Conservation (phyloP, 768 basidiomycete species). For the Lactarius hatsudake region DNA sequence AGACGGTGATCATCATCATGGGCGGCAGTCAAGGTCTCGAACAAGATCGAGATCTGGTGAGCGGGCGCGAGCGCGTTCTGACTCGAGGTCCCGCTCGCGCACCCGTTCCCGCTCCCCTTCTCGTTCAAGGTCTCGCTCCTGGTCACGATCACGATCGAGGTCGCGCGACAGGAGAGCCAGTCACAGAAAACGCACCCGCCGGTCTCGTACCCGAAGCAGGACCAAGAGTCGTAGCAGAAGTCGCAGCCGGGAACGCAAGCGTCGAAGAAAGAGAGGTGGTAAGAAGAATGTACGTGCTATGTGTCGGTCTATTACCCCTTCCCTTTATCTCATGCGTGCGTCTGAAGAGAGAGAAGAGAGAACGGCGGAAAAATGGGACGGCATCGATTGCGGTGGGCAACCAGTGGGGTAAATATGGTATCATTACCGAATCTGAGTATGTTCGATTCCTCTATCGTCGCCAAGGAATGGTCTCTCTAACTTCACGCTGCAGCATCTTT, state of each 20-base stretch:
- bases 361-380: slow-evolving; percentile 72
- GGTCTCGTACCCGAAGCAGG: slow-evolving; percentile 36
- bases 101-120: slow-evolving; percentile 16
- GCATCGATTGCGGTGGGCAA: slow-evolving; percentile 45
- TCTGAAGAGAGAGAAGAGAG: slow-evolving; percentile 50
- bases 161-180: slow-evolving; percentile 35
- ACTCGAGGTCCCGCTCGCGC: slow-evolving; percentile 32
- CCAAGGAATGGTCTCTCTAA: slow-evolving; percentile 4
- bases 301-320: neutral
- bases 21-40: slow-evolving; percentile 22
- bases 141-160: slow-evolving; percentile 19
- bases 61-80: slow-evolving; percentile 21
- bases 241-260: slow-evolving; percentile 36
- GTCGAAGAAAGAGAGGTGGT: slow-evolving; percentile 33
- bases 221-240: slow-evolving; percentile 39
- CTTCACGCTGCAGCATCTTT: slow-evolving; percentile 57
- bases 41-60: slow-evolving; percentile 23
- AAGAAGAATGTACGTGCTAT: slow-evolving; percentile 44
- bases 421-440: slow-evolving; percentile 83
- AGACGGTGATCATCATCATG: slow-evolving; percentile 32
- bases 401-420: slow-evolving; percentile 90
- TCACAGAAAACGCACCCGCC: slow-evolving; percentile 43
- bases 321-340: neutral
- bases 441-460: slow-evolving; percentile 30
- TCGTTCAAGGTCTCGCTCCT: slow-evolving; percentile 27